Evolutionary conservation across 1,284 basidiomycete species (phyloP).

Genomic region (Microbotryomycetes sp.): DNA sequence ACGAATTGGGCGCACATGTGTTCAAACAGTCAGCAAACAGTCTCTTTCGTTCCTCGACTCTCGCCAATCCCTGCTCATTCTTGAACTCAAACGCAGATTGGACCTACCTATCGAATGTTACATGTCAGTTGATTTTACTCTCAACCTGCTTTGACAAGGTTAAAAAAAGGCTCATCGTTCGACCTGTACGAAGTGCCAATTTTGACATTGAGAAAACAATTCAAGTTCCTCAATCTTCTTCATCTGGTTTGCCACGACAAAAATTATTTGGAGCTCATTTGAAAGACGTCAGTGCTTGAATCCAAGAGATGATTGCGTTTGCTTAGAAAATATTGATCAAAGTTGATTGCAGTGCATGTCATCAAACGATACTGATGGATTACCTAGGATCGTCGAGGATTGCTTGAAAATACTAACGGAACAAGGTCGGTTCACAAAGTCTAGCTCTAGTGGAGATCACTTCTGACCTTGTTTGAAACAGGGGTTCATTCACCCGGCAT

Average conservation of each 20-base stretch:
- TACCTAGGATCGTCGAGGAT: constrained; percentile 20
- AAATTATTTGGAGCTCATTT: constrained; percentile 12
- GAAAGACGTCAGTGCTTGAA: constrained; percentile 3
- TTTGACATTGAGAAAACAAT: constrained; percentile 4
- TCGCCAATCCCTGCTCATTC: background rate
- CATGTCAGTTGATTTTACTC: constrained; percentile 1
- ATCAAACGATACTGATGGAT: background rate
- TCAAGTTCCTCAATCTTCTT: background rate
- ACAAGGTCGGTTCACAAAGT: constrained; percentile 11
- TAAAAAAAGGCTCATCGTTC: too few relatives aligned
- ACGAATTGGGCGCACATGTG: constrained; percentile 6
- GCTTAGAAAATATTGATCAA: background rate
- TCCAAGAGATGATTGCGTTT: background rate
- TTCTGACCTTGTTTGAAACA: background rate
- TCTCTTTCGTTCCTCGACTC: too few relatives aligned
- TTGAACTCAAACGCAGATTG: background rate
- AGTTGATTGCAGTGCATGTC: background rate
- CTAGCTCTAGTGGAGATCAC: background rate
- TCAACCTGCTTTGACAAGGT: background rate
- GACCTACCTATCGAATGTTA: constrained; percentile 31
- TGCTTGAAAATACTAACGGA: constrained; percentile 9
- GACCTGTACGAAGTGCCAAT: too few relatives aligned
- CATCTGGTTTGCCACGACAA: background rate
- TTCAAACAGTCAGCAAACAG: constrained; percentile 7
- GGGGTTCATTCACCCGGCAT: constrained; percentile 27